phyloP scores from a whole-genome alignment of 371 early-diverging fungal genomes.

The Mortierella polycephala region DNA sequence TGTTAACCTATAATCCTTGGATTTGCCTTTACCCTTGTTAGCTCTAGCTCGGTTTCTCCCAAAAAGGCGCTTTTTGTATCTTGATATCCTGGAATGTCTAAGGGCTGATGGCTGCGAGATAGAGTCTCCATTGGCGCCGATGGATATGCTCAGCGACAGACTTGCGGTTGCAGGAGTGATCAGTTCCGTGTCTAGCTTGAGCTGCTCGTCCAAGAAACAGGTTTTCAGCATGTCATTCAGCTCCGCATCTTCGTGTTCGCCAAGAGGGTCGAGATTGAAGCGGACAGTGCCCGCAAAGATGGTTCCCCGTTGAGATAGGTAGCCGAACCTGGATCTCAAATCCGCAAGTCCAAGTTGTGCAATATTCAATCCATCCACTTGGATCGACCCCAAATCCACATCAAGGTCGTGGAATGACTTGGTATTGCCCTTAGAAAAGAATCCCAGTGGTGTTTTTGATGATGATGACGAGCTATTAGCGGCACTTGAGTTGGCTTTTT shows the following conservation, averaged over 20 bases:
- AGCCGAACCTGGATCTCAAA: constrained; percentile 30
- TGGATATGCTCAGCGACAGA: constrained; percentile 3
- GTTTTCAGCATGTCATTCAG: constrained; percentile 41
- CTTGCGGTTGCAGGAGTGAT: constrained; percentile 44
- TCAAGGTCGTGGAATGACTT: background rate
- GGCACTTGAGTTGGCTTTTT: constrained; percentile 1
- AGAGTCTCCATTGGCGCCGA: background rate
- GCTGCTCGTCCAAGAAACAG: constrained; percentile 40
- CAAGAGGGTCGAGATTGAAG: constrained; percentile 46
- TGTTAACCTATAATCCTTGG: constrained; percentile 7
- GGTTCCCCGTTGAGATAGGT: constrained; percentile 42
- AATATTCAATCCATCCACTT: constrained; percentile 45
- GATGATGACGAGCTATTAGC: background rate
- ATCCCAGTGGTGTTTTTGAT: constrained; percentile 10
- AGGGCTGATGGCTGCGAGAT: background rate
- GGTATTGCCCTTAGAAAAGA: constrained; percentile 11
- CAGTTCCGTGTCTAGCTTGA: constrained; percentile 46
- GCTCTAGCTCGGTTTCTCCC: constrained; percentile 17
- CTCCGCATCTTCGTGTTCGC: constrained; percentile 50
- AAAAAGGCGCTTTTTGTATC: constrained; percentile 32
- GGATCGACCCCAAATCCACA: constrained; percentile 30
- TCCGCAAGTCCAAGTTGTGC: constrained; percentile 31
- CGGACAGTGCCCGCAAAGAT: constrained; percentile 53
- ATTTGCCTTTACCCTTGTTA: constrained; percentile 12
- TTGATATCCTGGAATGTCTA: constrained; percentile 12